phyloP scores from a whole-genome alignment of 345 rosid species.

The Ceriops decandra region DNA sequence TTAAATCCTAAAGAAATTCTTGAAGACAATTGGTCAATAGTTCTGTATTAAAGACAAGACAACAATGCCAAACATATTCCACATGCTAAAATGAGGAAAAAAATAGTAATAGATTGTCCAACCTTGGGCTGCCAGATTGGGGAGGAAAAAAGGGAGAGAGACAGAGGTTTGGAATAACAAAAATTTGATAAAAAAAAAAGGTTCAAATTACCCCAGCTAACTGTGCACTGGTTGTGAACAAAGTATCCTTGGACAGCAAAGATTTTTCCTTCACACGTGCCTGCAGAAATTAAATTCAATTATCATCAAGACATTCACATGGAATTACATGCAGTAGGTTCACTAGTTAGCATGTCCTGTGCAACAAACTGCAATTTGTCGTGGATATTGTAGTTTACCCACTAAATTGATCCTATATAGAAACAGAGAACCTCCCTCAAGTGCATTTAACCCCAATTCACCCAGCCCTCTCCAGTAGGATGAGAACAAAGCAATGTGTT shows the following conservation, averaged over 20 bases:
- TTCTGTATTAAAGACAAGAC: neutral
- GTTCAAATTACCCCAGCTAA: slow-evolving; percentile 50
- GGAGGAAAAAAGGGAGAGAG: too few relatives aligned
- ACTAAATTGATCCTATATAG: too few relatives aligned
- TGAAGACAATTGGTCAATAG: slow-evolving; percentile 13
- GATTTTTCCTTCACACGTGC: slow-evolving; percentile 87
- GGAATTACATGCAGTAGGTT: neutral
- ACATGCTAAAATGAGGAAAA: too few relatives aligned
- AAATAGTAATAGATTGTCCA: too few relatives aligned
- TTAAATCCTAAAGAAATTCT: slow-evolving; percentile 39
- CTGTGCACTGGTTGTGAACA: slow-evolving; percentile 46
- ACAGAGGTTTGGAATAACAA: neutral
- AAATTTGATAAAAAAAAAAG: neutral
- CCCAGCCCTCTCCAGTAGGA: too few relatives aligned
- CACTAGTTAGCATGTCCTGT: neutral
- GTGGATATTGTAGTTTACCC: too few relatives aligned
- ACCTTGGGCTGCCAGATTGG: too few relatives aligned
- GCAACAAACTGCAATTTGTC: neutral
- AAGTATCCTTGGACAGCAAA: slow-evolving; percentile 49
- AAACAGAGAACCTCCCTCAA: neutral
- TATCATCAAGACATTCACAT: neutral
- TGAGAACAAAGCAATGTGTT: too few relatives aligned
- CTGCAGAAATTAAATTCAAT: slow-evolving; percentile 31
- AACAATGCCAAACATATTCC: too few relatives aligned
- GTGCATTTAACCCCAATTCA: neutral